Evolutionary conservation across 73 alveolate genomes (phyloP), one percentile per base, ranked within the genome.

Genomic region (Stentor roeselii): DNA sequence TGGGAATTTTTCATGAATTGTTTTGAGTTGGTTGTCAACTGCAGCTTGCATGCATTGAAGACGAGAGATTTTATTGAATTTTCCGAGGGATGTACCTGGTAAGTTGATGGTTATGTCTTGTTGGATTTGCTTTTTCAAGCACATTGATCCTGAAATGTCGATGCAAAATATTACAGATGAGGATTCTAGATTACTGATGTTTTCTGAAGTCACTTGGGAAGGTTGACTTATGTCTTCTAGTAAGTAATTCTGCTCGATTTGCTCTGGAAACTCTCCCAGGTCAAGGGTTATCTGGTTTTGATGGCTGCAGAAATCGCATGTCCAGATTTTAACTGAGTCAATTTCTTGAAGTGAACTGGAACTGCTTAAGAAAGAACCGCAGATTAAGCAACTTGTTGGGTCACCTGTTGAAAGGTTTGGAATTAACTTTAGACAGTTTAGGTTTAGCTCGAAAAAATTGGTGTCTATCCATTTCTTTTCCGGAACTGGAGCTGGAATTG

Each of bases 131-230:
- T 91, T 77, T 39, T 92, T 87, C 59, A 88, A 86, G 77, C 98
- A 92, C 99, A 96, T 96, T 61, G 98, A 92, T 3, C 99, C 99
- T 41, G 96, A 84, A 59, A 88, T 92, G 78, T 96, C 99, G 75
- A 95, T 61, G 74, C 98, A 92, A 89, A 96, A 96, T 42, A 94
- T 77, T 31, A 94, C 82, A n/a, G 94, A 59, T n/a, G 50, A 42
- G 3, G 80, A 59, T 34, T 87, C 84, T 1, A 86, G 36, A 39
- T 76, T 84, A 39, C 75, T 41, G 37, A 75, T 82, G 59, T 76
- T 82, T 60, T 40, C 61, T 42, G 60, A 85, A 76, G 67, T 36
- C 30, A 87, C 86, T 58, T 93, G 82, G 21, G 83, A 87, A 39
- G 89, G 92, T 3, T 90, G 78, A n/a, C 84, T 89, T 89, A 82